Evolutionary conservation across 2,329 filamentous ascomycete genomes (phyloP).

Genomic region (Tolypocladium ovalisporum): DNA sequence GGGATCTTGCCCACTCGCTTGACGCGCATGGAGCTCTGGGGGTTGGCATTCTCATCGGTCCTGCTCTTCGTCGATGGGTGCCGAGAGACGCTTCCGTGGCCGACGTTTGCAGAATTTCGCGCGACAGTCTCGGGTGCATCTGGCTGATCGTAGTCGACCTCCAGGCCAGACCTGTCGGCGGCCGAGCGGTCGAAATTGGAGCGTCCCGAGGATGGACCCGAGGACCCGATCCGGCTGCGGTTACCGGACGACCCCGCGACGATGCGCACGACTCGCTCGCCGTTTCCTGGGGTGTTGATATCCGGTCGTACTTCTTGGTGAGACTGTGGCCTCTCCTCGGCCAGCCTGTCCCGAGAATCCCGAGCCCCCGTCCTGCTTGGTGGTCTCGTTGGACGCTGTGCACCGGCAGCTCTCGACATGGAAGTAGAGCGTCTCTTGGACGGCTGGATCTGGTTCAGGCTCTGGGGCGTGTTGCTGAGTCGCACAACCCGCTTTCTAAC

Average conservation of each 20-base stretch:
- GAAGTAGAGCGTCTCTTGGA: constrained; percentile 40
- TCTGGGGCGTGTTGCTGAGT: constrained; percentile 39
- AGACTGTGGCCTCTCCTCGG: constrained; percentile 26
- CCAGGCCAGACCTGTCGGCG: constrained; percentile 21
- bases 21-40: constrained; percentile 65
- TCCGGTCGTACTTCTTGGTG: constrained; percentile 25
- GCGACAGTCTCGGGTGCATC: constrained; percentile 40
- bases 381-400: constrained; percentile 16
- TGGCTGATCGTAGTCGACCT: constrained; percentile 33
- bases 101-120: constrained; percentile 33
- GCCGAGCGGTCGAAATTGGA: constrained; percentile 22
- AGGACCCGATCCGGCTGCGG: constrained; percentile 24
- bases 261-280: constrained; percentile 44
- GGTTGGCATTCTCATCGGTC: constrained; percentile 51
- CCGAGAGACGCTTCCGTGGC: constrained; percentile 42
- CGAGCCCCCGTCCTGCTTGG: constrained; percentile 28
- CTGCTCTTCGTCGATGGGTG: constrained; percentile 38
- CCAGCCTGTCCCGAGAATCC: constrained; percentile 30
- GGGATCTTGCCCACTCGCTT: constrained; percentile 67
- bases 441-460: constrained; percentile 27
- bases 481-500: constrained; percentile 46
- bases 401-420: constrained; percentile 24
- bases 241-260: constrained; percentile 39
- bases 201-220: constrained; percentile 23
- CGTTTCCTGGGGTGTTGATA: constrained; percentile 43